phyloP scores from a whole-genome alignment of 2,329 filamentous ascomycete species.

The Chaetothyriales sp. region DNA sequence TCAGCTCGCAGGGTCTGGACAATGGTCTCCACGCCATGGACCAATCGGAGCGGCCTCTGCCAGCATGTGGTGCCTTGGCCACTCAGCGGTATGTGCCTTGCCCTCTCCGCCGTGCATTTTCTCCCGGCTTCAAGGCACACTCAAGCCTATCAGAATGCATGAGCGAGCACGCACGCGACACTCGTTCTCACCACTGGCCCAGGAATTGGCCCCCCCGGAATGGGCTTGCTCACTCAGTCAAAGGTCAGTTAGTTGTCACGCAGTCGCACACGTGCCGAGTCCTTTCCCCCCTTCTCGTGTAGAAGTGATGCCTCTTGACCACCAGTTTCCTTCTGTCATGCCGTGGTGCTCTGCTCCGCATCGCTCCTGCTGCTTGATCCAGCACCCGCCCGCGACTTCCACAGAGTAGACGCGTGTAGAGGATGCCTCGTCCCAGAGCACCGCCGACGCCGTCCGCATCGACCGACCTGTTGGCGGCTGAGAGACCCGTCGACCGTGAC shows the following conservation, averaged over 20 bases:
- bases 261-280: not conserved
- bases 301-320: not conserved
- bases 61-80: not conserved
- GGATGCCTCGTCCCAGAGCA: slow-evolving; percentile 52
- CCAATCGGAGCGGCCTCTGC: not conserved
- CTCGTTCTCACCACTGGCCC: not conserved
- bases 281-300: not conserved
- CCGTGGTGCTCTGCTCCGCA: not conserved
- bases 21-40: not conserved
- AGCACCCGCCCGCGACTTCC: not conserved
- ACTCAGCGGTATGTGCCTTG: not conserved
- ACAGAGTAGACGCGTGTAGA: slow-evolving; percentile 1
- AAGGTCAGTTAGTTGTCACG: not conserved
- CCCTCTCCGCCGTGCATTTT: not conserved
- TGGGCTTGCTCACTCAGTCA: not conserved
- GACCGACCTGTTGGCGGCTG: slow-evolving; percentile 62
- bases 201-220: too few species aligned
- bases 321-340: not conserved
- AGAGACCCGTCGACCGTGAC: slow-evolving; percentile 22
- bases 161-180: not conserved
- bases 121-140: not conserved
- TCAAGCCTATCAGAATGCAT: not conserved
- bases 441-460: slow-evolving; percentile 70
- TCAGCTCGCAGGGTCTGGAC: not conserved
- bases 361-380: not conserved